Base-by-base conservation (phyloP, 2,329 filamentous ascomycete genomes). In the Truncatella angustata region DNA sequence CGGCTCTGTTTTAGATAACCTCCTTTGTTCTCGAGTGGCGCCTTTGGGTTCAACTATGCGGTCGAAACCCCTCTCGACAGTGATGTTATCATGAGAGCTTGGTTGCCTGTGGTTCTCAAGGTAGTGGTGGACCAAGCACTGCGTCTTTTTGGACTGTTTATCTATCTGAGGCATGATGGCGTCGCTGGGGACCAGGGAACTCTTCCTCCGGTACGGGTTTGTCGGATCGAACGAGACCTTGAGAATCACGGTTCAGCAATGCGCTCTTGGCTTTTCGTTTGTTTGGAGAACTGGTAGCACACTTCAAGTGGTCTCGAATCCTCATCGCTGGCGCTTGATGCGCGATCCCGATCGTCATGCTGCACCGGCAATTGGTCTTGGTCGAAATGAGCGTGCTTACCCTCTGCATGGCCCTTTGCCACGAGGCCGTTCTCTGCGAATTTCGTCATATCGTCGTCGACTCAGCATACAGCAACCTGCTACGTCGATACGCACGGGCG, bases 41-140 rank as follows among this genome's bases (percentile, higher is more conserved):
- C 70, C 71, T 54, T 72, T 72, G 3, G 66, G 64, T 51, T 73
- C 70, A 28, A 69, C 65, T 5, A 60, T 56, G 0, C 61, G 57
- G 52, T 70, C 49, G 2, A 67, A 52, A 7, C 63, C 67, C 9
- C 58, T 55, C 52, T 68, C 64, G 3, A 23, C 45, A 2, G 63
- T 58, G 21, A 65, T 53, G 30, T 69, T 60, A 14, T 62, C 49
- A 34, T 56, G 47, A 43, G 47, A 26, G 24, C 51, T 26, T 55
- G 59, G 52, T n/a, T 58, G 68, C 50, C 74, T 73, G 62, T 86
- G 82, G 43, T 70, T 76, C 49, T 86, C 82, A 55, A 87, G 74
- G 47, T 87, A 76, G 52, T 85, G 80, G 63, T 88, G 85, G 28
- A 87, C 84, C 34, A 86, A 75, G 59, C 84, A 87, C 61, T 84